A percentile compares a stretch with the other conserved stretches of the same genome.
Evolutionary conservation across 2,329 filamentous ascomycete genomes (phyloP).

Genomic region (Parastagonospora nodorum): DNA sequence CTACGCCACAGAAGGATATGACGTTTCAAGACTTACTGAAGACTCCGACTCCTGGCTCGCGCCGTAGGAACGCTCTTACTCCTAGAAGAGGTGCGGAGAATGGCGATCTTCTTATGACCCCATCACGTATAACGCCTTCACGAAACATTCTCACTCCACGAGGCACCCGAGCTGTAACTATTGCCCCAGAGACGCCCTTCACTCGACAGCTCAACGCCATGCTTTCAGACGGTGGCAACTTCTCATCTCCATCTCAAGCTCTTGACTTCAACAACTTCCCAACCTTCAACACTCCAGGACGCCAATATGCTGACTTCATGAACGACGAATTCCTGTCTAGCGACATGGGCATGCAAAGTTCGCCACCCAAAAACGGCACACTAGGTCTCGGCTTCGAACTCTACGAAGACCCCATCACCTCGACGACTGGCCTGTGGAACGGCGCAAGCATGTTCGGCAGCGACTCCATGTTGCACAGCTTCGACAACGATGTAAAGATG

Average conservation of each 20-base stretch:
- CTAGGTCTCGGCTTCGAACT: conserved; percentile 38
- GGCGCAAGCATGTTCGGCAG: conserved; percentile 41
- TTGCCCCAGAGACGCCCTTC: conserved; percentile 59
- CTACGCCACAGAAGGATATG: conserved; percentile 63
- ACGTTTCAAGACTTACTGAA: conserved; percentile 54
- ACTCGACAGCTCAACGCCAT: conserved; percentile 68
- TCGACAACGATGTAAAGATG: conserved; percentile 13
- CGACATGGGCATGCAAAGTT: conserved; percentile 45
- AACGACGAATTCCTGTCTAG: conserved; percentile 42
- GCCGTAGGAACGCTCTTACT: conserved; percentile 43
- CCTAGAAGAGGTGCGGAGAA: conserved; percentile 33
- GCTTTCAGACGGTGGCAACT: conserved; percentile 47
- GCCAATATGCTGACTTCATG: conserved; percentile 36
- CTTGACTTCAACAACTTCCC: conserved; percentile 45
- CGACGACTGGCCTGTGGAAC: conserved; percentile 40
- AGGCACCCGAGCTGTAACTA: conserved; percentile 36
- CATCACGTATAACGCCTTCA: conserved; percentile 32
- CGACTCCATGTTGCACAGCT: conserved; percentile 30
- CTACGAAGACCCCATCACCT: conserved; percentile 46
- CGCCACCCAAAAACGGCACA: conserved; percentile 32
- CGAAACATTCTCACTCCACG: conserved; percentile 45
- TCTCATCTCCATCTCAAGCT: conserved; percentile 35
- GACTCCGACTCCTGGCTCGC: conserved; percentile 50
- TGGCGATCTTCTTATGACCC: conserved; percentile 36
- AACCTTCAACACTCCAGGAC: conserved; percentile 36